A percentile compares a stretch with the other conserved stretches of the same genome.
These are phyloP conservation scores for Xylaria sp. DNA, from an alignment of 2,329 filamentous ascomycete genomes.

Conservation along the genomic window DNA sequence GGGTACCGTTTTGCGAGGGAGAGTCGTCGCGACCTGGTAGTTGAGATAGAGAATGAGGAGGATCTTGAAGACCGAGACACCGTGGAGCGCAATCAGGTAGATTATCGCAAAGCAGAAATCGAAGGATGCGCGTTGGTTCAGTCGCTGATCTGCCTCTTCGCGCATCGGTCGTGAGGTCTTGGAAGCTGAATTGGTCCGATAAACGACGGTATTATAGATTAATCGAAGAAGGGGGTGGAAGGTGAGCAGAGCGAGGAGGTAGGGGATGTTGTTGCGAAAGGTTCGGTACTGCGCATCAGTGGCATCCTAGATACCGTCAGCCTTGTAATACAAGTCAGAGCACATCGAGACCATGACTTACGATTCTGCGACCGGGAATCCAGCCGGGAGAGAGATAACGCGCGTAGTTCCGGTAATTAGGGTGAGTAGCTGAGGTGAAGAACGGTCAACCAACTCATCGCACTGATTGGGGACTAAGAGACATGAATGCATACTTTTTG, in stretches of 20 bases:
- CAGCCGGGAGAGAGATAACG: conserved; percentile 72
- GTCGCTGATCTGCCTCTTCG: conserved; percentile 49
- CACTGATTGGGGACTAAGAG: not conserved
- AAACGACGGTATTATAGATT: conserved; percentile 57
- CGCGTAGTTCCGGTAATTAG: conserved; percentile 71
- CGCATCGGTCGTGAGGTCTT: conserved; percentile 29
- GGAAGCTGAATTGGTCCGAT: conserved; percentile 32
- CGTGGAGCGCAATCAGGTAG: conserved; percentile 76
- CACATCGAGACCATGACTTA: conserved; percentile 38
- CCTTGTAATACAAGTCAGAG: not conserved
- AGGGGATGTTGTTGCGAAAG: conserved; percentile 82
- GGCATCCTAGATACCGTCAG: conserved; percentile 57
- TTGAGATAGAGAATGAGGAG: conserved; percentile 75
- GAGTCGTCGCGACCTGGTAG: conserved; percentile 66
- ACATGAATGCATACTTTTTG: conserved; percentile 55
- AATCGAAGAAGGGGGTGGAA: conserved; percentile 75
- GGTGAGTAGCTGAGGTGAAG: conserved; percentile 61
- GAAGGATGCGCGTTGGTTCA: conserved; percentile 70
- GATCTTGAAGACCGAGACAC: conserved; percentile 79
- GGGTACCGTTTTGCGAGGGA: conserved; percentile 69
- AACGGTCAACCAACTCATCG: conserved; percentile 8
- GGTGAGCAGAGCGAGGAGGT: conserved; percentile 66
- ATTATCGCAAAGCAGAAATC: conserved; percentile 76
- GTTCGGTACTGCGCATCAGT: conserved; percentile 82
- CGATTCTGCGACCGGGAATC: conserved; percentile 87